A percentile compares a stretch with the other conserved stretches of the same genome.
Evolutionary conservation across 2,329 filamentous ascomycete species (phyloP).

Genomic region (Trichoderma semiorbis): DNA sequence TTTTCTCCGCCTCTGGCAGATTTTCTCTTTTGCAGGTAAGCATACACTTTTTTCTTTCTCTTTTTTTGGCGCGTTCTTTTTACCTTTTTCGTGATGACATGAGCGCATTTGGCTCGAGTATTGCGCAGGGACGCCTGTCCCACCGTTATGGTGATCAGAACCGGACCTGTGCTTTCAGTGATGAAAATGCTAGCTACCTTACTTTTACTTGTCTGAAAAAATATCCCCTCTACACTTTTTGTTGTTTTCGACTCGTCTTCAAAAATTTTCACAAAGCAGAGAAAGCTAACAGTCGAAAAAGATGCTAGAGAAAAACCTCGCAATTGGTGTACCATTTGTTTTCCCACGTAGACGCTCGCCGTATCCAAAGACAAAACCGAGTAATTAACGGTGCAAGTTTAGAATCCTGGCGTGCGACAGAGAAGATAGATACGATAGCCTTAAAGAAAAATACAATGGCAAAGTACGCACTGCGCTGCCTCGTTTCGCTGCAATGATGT

Average conservation of each 20-base stretch:
- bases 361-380: constrained; percentile 18
- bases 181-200: constrained; percentile 99
- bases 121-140: constrained; percentile 61
- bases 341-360: not conserved
- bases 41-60: not conserved
- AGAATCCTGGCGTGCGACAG: constrained; percentile 95
- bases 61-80: constrained; percentile 2
- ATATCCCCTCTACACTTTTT: not conserved
- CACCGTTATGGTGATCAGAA: constrained; percentile 72
- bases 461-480: constrained; percentile 60
- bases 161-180: constrained; percentile 71
- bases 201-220: constrained; percentile 74
- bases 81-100: constrained; percentile 81
- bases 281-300: constrained; percentile 12
- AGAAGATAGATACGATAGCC: constrained; percentile 78
- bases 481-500: not conserved
- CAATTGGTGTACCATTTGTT: not conserved
- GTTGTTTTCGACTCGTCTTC: not conserved
- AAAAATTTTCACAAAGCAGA: not conserved
- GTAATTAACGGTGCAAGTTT: constrained; percentile 30
- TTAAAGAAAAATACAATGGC: constrained; percentile 78
- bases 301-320: not conserved
- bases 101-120: constrained; percentile 99
- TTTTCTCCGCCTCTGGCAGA: not conserved
- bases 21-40: constrained; percentile 17